phyloP scores from a whole-genome alignment of 23 red algal genomes.

The Gracilaria domingensis region DNA sequence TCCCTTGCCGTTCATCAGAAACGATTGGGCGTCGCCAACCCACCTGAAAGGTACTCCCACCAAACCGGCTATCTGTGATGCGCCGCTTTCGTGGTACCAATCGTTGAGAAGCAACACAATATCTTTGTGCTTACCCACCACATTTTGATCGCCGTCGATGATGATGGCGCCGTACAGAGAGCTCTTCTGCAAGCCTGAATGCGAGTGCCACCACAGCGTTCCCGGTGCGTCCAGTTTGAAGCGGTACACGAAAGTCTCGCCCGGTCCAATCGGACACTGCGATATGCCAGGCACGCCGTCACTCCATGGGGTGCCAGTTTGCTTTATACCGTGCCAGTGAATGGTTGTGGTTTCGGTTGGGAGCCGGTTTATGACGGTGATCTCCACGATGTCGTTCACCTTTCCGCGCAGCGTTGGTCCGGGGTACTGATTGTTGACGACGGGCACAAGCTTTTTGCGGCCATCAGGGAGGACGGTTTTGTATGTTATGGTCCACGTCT shows the following conservation, averaged over 20 bases:
- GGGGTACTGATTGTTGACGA: conserved; percentile 59
- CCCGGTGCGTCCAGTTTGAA: conserved; percentile 41
- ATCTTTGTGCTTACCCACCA: not conserved
- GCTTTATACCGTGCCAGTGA: conserved; percentile 72
- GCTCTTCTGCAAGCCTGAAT: conserved; percentile 59
- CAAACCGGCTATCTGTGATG: conserved; percentile 30
- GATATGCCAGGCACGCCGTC: conserved; percentile 50
- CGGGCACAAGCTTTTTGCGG: conserved; percentile 35
- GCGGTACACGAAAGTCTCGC: conserved; percentile 37
- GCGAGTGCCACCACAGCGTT: conserved; percentile 64
- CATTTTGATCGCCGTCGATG: conserved; percentile 40
- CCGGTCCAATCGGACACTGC: conserved; percentile 51
- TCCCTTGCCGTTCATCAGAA: conserved; percentile 54
- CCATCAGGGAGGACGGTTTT: conserved; percentile 48
- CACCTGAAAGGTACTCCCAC: conserved; percentile 26
- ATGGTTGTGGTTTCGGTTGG: conserved; percentile 47
- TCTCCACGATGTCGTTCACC: conserved; percentile 27
- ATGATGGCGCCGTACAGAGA: conserved; percentile 54
- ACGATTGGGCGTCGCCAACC: conserved; percentile 40
- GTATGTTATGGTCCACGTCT: conserved; percentile 46
- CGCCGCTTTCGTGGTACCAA: conserved; percentile 38
- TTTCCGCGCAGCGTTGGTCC: conserved; percentile 28
- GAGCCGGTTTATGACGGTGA: conserved; percentile 38
- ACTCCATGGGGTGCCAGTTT: conserved; percentile 31
- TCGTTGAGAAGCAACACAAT: conserved; percentile 42